These are phyloP conservation scores for Diaporthe eres DNA, from an alignment of 2,329 filamentous ascomycete species.

Conservation along the genomic window DNA sequence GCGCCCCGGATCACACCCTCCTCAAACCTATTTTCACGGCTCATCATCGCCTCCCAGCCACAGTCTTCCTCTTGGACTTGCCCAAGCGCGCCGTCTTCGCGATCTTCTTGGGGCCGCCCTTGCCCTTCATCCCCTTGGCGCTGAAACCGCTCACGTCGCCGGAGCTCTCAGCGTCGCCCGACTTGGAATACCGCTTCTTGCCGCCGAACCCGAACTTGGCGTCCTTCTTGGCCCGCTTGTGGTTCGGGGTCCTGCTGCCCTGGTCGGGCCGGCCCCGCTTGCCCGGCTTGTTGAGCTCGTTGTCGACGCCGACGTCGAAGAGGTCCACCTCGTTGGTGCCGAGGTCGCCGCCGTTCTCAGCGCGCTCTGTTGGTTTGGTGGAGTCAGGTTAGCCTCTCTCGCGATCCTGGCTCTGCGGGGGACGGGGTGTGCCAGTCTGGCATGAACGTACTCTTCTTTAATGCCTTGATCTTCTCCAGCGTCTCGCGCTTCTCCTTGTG, in stretches of 20 bases:
- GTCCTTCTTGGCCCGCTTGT: slow-evolving; percentile 93
- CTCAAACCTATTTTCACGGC: background rate
- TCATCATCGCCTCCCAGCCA: slow-evolving; percentile 52
- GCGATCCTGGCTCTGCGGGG: background rate
- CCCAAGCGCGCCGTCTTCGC: slow-evolving; percentile 62
- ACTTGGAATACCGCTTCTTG: slow-evolving; percentile 94
- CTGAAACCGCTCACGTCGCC: slow-evolving; percentile 87
- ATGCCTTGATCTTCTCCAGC: slow-evolving; percentile 91
- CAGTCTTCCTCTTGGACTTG: slow-evolving; percentile 66
- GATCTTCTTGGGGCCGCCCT: slow-evolving; percentile 50
- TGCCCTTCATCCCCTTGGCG: slow-evolving; percentile 85
- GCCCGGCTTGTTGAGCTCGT: slow-evolving; percentile 66
- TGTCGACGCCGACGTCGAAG: slow-evolving; percentile 90
- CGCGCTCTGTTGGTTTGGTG: slow-evolving; percentile 75
- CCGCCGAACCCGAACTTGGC: slow-evolving; percentile 95
- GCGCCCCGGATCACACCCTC: too few species aligned
- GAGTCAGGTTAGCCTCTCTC: background rate
- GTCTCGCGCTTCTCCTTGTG: slow-evolving; percentile 93
- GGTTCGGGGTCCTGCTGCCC: slow-evolving; percentile 63
- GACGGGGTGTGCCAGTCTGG: too few species aligned
- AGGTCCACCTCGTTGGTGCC: slow-evolving; percentile 85
- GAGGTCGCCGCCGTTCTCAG: slow-evolving; percentile 74
- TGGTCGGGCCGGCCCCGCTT: slow-evolving; percentile 54
- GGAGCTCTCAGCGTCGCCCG: slow-evolving; percentile 86
- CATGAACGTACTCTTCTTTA: slow-evolving; percentile 89